Conservation (phyloP, 2,329 filamentous ascomycete genomes). For the Aspergillus texensis region DNA sequence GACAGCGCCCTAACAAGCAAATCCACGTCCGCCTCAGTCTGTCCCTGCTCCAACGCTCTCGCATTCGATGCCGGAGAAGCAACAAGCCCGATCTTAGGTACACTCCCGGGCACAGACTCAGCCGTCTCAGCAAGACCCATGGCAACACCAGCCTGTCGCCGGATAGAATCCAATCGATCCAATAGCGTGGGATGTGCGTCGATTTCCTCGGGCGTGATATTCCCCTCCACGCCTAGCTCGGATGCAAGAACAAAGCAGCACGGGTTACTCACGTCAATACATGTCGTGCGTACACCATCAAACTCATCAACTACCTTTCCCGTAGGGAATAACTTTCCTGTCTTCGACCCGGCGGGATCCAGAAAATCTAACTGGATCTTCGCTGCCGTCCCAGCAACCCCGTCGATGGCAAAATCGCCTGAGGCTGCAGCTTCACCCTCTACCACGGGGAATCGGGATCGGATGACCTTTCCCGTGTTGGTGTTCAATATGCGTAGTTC, state of each 20-base stretch:
- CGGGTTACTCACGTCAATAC: constrained; percentile 67
- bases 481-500: constrained; percentile 67
- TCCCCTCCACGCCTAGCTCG: constrained; percentile 47
- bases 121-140: constrained; percentile 61
- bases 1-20: constrained; percentile 55
- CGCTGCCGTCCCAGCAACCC: constrained; percentile 62
- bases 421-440: constrained; percentile 51
- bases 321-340: constrained; percentile 64
- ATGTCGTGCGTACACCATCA: constrained; percentile 54
- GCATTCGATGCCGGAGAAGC: constrained; percentile 31
- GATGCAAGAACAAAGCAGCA: constrained; percentile 62
- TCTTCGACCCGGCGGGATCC: constrained; percentile 65
- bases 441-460: constrained; percentile 58
- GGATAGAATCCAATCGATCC: constrained; percentile 57
- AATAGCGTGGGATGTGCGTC: constrained; percentile 51
- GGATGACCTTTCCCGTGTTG: constrained; percentile 68
- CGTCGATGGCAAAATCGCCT: constrained; percentile 65
- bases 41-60: constrained; percentile 15
- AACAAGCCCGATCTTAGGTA: constrained; percentile 67
- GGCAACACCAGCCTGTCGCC: constrained; percentile 57
- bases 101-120: constrained; percentile 52
- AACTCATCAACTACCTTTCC: constrained; percentile 58
- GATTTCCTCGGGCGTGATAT: constrained; percentile 58
- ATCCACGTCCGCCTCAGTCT: constrained; percentile 27
- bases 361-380: constrained; percentile 64